A percentile compares a stretch with the other conserved stretches of the same genome.
Conservation (phyloP, 1,139 yeast genomes). For the Candida sojae region DNA sequence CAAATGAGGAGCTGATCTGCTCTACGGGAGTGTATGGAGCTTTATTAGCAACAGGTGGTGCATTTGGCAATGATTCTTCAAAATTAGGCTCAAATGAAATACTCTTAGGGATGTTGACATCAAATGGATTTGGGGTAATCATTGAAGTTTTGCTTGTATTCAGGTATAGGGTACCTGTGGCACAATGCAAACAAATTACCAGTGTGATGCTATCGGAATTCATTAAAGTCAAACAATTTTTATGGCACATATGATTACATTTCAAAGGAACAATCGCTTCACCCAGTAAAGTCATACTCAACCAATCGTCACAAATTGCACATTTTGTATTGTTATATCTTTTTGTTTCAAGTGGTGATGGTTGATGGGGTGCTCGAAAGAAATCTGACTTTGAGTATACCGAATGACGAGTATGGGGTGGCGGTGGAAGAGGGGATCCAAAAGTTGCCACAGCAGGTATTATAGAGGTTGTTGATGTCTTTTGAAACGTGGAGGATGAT, state of each 20-base stretch:
- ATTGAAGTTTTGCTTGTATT: too few species aligned
- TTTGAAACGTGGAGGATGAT: neutral
- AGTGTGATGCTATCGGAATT: neutral
- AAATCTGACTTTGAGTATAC: neutral
- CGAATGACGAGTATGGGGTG: too few species aligned
- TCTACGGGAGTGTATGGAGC: conserved; percentile 6
- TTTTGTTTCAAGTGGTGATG: conserved; percentile 10
- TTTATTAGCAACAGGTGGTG: neutral
- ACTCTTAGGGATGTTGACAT: neutral
- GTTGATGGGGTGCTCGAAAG: neutral
- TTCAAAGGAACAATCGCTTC: conserved; percentile 26
- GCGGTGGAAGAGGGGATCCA: neutral
- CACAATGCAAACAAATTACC: neutral
- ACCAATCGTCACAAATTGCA: conserved; percentile 30
- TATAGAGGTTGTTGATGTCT: neutral
- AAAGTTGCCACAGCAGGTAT: neutral
- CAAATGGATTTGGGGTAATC: too few species aligned
- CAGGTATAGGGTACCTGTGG: neutral
- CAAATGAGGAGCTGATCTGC: neutral
- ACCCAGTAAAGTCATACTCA: conserved; percentile 19
- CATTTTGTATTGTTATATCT: conserved; percentile 17
- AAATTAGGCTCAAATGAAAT: neutral
- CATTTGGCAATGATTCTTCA: neutral
- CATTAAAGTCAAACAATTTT: conserved; percentile 24
- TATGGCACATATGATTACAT: conserved; percentile 32